Base-by-base conservation (phyloP, 2,329 filamentous ascomycete species). In the Aspergillus terreus region DNA sequence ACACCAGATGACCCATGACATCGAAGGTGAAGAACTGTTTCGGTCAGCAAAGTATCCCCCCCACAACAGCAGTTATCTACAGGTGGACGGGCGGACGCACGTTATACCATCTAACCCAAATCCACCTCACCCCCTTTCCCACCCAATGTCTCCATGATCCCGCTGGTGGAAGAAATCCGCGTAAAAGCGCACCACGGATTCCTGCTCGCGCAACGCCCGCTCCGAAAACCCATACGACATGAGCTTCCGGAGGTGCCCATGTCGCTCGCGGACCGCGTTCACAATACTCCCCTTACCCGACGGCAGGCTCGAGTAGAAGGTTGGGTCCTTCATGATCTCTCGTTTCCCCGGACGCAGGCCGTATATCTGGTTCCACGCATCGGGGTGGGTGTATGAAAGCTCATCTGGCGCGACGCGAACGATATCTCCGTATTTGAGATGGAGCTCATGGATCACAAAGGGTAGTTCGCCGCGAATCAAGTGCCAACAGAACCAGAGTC, bases 1-100 rank as follows among this genome's bases (percentile, higher is more conserved):
- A 73, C 27, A 66, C 66, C 4, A 75, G 52, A 19, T 73, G 70
- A 2, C 70, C 68, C 2, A 70, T 66, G 21, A 74, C 64, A 51
- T 74, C 71, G 45, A 75, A 74, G 2, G 68, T 66, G 2, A 64
- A 65, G 10, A 59, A 72, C 17, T 70, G 65, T 47, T 17, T 38
- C 1, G 6, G 2, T 17, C 6, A 17, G 35, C n/a, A n/a, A n/a
- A 9, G 6, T 4, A 38, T 38, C 35, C 40, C 5, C 2, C 17
- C 14, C 7, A 19, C 2, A 42, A n/a, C 11, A 17, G 5, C 14
- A 42, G 19, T 42, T 23, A 23, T 25, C 35, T 4, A 1, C 14
- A 35, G 19, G 10, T 23, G 4, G 63, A 62, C 68, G 66, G 19
- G 10, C 14, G 4, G 63, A 62, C 68, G 66, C 71, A n/a, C 21